Evolutionary conservation across 2,329 filamentous ascomycete species (phyloP).

Genomic region (Calonectria leucothoes): DNA sequence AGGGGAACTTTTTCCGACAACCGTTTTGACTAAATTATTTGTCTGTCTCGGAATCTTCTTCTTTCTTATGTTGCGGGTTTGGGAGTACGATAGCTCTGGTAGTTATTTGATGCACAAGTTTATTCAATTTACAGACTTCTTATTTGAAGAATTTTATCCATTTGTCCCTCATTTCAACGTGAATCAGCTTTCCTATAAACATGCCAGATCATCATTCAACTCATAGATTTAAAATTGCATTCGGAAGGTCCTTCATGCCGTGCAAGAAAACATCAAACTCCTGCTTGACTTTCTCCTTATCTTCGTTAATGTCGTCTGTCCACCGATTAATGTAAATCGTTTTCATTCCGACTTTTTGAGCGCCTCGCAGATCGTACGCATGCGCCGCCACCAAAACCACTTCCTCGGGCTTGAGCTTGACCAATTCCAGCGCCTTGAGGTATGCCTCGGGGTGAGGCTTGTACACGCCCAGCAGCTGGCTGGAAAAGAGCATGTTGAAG

Average conservation of each 20-base stretch:
- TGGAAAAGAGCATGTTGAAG: constrained; percentile 65
- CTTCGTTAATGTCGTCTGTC: constrained; percentile 64
- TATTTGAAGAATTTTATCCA: neutral
- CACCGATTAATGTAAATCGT: constrained; percentile 64
- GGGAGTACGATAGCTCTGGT: neutral
- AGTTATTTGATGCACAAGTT: neutral
- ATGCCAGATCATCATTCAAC: neutral
- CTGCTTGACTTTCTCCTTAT: constrained; percentile 24
- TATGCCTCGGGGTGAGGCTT: constrained; percentile 63
- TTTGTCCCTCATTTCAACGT: neutral
- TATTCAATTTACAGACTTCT: neutral
- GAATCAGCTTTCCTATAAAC: neutral
- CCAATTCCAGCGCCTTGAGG: constrained; percentile 55
- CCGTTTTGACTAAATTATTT: neutral
- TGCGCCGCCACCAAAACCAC: constrained; percentile 65
- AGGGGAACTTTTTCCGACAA: constrained; percentile 44
- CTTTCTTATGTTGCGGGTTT: neutral
- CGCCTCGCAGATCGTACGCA: constrained; percentile 64
- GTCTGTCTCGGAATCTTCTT: neutral
- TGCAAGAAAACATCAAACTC: constrained; percentile 33
- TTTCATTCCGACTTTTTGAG: constrained; percentile 59
- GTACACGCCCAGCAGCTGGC: constrained; percentile 60
- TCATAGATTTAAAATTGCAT: constrained; percentile 7
- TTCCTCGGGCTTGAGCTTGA: constrained; percentile 58
- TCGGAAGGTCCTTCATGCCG: constrained; percentile 28